Conservation (phyloP, 208 protist genomes). For the Spongospora subterranea region DNA sequence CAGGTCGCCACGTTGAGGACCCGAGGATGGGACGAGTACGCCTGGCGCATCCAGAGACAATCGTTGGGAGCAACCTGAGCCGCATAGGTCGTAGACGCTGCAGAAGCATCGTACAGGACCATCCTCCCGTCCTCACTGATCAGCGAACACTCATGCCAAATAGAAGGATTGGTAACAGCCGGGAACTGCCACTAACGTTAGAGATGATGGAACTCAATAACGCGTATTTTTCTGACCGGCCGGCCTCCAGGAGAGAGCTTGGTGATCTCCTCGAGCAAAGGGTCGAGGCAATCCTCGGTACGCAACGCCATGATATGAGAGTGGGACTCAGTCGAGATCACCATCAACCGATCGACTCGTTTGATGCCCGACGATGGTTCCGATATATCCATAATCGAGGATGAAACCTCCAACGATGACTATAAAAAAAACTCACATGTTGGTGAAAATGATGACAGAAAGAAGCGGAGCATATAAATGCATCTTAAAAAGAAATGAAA, state of each 20-base stretch:
- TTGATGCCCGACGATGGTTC: background rate
- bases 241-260: background rate
- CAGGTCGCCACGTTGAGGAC: background rate
- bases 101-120: background rate
- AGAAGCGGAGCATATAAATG: too few relatives aligned
- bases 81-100: background rate
- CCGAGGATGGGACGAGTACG: constrained; percentile 23
- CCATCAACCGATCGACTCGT: background rate
- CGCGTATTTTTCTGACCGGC: background rate
- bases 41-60: background rate
- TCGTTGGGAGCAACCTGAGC: background rate
- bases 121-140: background rate
- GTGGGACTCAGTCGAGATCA: background rate
- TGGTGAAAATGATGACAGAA: too few relatives aligned
- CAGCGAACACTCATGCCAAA: background rate
- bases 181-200: background rate
- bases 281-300: background rate
- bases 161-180: background rate
- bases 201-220: background rate
- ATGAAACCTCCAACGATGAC: background rate
- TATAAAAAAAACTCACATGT: too few relatives aligned
- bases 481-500: too few relatives aligned
- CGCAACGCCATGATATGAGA: background rate
- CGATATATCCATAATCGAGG: background rate
- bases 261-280: background rate